phyloP scores from a whole-genome alignment of 768 basidiomycete genomes.

The Sarcodon aspratus region DNA sequence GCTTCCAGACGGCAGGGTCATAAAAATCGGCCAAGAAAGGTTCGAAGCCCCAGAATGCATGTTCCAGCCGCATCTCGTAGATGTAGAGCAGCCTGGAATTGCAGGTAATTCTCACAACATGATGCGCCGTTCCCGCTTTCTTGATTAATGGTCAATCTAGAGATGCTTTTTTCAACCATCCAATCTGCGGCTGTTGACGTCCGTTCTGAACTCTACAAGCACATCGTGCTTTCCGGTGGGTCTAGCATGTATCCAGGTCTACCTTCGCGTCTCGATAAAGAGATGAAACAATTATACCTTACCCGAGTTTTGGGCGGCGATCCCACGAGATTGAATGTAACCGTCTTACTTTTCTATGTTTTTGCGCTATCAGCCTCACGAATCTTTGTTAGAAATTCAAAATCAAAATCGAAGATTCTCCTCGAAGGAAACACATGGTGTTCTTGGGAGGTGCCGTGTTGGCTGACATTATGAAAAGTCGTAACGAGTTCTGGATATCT shows the following conservation, averaged over 20 bases:
- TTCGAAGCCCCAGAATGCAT: conserved; percentile 99
- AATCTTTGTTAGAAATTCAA: conserved; percentile 83
- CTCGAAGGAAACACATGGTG: conserved; percentile 97
- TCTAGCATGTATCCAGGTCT: conserved; percentile 99
- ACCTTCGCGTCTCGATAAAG: conserved; percentile 94
- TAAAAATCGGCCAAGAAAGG: conserved; percentile 97
- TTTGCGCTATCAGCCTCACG: not conserved
- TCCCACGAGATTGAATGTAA: conserved; percentile 72
- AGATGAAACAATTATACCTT: conserved; percentile 98
- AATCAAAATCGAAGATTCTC: conserved; percentile 96
- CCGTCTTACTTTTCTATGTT: conserved; percentile 19
- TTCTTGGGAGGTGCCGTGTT: conserved; percentile 98
- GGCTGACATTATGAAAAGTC: conserved; percentile 95
- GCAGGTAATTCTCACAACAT: conserved; percentile 45
- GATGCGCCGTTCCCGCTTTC: not conserved
- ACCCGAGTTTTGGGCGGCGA: conserved; percentile 81
- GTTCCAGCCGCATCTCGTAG: conserved; percentile 98
- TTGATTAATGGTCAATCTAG: conserved; percentile 22
- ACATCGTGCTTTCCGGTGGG: conserved; percentile 94
- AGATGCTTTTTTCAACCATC: conserved; percentile 96
- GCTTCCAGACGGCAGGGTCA: conserved; percentile 91
- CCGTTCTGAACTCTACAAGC: conserved; percentile 90
- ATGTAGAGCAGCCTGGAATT: conserved; percentile 92
- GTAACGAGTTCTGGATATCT: conserved; percentile 92
- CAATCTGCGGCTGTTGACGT: conserved; percentile 85